phyloP scores from a whole-genome alignment of 495 filamentous ascomycete genomes.

The Xylaria sp. region DNA sequence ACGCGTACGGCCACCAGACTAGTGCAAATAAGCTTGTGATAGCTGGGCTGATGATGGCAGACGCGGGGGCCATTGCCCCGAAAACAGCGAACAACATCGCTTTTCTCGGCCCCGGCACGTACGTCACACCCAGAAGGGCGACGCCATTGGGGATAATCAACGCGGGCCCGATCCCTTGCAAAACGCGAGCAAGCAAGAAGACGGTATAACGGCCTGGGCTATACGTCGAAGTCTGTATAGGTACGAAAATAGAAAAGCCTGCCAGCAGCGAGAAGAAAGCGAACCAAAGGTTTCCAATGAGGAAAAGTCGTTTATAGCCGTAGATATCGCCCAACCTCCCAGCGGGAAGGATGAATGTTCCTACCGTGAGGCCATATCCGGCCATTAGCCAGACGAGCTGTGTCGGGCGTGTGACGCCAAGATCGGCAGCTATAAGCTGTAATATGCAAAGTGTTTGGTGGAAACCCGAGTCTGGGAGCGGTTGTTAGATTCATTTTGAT shows the following conservation, averaged over 20 bases:
- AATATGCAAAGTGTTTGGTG: conserved; percentile 43
- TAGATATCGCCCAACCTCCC: conserved; percentile 72
- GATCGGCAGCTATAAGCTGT: conserved; percentile 53
- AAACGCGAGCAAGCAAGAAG: conserved; percentile 65
- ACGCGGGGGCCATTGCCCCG: conserved; percentile 67
- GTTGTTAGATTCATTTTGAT: not conserved
- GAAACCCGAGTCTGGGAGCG: conserved; percentile 38
- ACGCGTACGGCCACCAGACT: conserved; percentile 73
- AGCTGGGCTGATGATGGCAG: conserved; percentile 59
- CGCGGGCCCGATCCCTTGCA: conserved; percentile 69
- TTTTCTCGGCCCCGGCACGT: conserved; percentile 62
- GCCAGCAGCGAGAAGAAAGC: conserved; percentile 67
- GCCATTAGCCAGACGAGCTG: conserved; percentile 60
- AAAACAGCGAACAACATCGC: conserved; percentile 71
- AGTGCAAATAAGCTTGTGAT: conserved; percentile 62
- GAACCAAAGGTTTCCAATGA: conserved; percentile 70
- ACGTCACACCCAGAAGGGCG: conserved; percentile 66
- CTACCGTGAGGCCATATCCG: conserved; percentile 66
- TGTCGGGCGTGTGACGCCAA: conserved; percentile 48
- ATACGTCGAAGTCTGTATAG: conserved; percentile 51
- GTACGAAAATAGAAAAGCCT: conserved; percentile 54
- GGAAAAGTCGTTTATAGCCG: conserved; percentile 69
- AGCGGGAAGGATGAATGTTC: conserved; percentile 72
- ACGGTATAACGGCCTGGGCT: conserved; percentile 49
- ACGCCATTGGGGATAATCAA: conserved; percentile 68